Evolutionary conservation across 106 monocot genomes (phyloP).

Genomic region (Dendrobium nobile): DNA sequence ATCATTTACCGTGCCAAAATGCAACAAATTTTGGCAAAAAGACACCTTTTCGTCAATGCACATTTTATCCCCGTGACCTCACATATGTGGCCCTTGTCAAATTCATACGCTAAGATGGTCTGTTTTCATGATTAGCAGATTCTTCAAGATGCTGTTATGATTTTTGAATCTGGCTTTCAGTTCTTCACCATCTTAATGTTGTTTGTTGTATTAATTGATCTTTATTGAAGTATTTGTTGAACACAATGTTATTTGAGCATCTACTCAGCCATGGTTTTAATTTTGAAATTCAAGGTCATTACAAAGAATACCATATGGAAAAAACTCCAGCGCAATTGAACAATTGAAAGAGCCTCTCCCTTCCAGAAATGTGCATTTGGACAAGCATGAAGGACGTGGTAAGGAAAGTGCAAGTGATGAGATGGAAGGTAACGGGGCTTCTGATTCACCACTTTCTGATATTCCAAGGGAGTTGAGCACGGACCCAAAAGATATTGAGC

Average conservation of each 20-base stretch:
- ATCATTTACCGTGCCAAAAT: neutral
- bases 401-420: constrained; percentile 23
- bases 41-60: too few relatives aligned
- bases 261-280: neutral
- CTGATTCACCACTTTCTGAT: constrained; percentile 21
- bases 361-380: constrained; percentile 11
- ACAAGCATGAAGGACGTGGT: constrained; percentile 16
- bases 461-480: constrained; percentile 25
- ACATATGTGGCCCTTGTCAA: neutral
- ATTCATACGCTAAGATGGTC: neutral
- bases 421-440: constrained; percentile 16
- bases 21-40: neutral
- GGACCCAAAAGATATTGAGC: constrained; percentile 28
- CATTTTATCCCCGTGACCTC: neutral
- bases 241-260: neutral
- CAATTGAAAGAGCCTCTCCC: constrained; percentile 20
- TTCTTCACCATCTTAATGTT: neutral
- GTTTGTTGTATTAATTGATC: neutral
- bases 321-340: constrained; percentile 18
- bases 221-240: neutral
- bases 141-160: neutral
- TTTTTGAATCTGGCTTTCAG: neutral
- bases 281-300: constrained; percentile 23
- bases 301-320: constrained; percentile 22
- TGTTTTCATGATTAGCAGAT: neutral